These are phyloP conservation scores for Metschnikowia hibisci DNA, from an alignment of 805 yeast genomes.

Conservation along the genomic window DNA sequence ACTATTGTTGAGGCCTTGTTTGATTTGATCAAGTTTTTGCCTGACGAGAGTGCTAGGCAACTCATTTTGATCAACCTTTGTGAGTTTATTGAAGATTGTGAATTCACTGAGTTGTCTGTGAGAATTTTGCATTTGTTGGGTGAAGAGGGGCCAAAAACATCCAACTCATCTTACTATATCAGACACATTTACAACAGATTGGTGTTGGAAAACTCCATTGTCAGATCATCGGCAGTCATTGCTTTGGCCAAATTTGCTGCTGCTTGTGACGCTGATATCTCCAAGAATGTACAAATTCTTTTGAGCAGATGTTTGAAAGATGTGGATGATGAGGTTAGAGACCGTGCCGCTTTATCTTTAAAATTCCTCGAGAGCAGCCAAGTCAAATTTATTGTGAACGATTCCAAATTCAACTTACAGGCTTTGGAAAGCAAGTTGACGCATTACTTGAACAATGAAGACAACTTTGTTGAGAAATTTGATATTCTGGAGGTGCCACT, in stretches of 20 bases:
- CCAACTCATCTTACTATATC: constrained; percentile 84
- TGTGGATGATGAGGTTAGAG: constrained; percentile 95
- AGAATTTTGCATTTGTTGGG: constrained; percentile 89
- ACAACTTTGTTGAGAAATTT: constrained; percentile 54
- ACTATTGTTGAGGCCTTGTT: constrained; percentile 89
- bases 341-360: constrained; percentile 86
- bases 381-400: constrained; percentile 57
- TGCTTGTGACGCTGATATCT: constrained; percentile 63
- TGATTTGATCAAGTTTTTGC: constrained; percentile 84
- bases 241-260: constrained; percentile 89
- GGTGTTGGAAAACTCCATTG: constrained; percentile 90
- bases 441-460: constrained; percentile 58
- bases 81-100: constrained; percentile 98
- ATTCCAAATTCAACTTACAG: constrained; percentile 65
- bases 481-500: constrained; percentile 67
- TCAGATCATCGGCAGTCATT: constrained; percentile 92
- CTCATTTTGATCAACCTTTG: constrained; percentile 82
- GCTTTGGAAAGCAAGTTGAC: constrained; percentile 76
- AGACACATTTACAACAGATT: constrained; percentile 96
- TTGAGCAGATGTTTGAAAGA: constrained; percentile 82
- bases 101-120: constrained; percentile 89
- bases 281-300: constrained; percentile 67
- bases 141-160: constrained; percentile 85
- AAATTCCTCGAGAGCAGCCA: constrained; percentile 47
- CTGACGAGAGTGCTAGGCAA: constrained; percentile 66